Base-by-base conservation (phyloP, 2,329 filamentous ascomycete species). In the Fusarium tjaetaba region DNA sequence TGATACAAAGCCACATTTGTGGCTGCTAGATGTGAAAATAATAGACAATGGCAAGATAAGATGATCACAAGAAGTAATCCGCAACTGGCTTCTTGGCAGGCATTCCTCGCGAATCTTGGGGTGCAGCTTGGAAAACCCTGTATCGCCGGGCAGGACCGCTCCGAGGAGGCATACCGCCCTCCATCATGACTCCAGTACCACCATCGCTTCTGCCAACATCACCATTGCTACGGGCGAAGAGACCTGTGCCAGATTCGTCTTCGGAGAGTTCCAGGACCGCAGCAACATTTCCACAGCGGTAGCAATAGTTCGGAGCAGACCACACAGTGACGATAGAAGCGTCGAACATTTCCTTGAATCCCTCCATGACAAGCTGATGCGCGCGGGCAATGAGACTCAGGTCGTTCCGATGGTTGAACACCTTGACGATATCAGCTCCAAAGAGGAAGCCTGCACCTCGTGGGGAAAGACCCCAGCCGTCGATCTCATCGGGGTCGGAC, bases 281-380 rank as follows among this genome's bases (percentile, higher is more conserved):
- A 2, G 96, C 96, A 18, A 99, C 95, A 78, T 98, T 98, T 61
- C 95, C 95, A 79, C 95, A 98, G 72, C 94, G 91, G 84, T 98
- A 98, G 85, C 95, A 98, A 86, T 98, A 98, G 82, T 98, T 98
- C 2, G 95, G 95, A 15, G 95, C 95, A 2, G 94, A 97, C 96
- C 96, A 99, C n/a, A 99, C 96, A 0, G 96, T 99, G 46, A 98
- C 96, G 73, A 99, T 98, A 53, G 92, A 94, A 20, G 91, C 93
- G 80, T 97, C 94, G 79, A 98, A 99, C 95, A 98, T 98, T 82
- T 98, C 96, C 84, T 98, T 98, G 83, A 98, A 99, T 1, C 96
- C 96, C 82, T 99, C 96, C 96, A 98, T 99, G 73, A 99, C 96
- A 28, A 99, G 90, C 82, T 99, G 96, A 81, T 99, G 96, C 2